Conservation (phyloP, 306 rosid genomes). For the Sechiopsis laciniata region DNA sequence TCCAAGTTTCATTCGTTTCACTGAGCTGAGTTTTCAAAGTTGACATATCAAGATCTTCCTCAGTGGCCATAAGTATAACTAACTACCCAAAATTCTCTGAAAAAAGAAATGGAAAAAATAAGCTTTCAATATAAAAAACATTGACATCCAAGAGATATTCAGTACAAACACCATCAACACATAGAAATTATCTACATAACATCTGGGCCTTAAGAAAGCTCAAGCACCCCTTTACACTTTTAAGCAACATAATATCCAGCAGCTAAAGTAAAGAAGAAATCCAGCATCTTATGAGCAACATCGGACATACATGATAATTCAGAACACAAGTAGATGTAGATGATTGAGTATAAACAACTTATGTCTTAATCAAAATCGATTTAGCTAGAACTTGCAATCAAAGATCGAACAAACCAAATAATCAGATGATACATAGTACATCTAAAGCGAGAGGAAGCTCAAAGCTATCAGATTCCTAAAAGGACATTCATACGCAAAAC, state of each 20-base stretch:
- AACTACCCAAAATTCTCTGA: conserved; percentile 25
- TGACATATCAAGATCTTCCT: conserved; percentile 46
- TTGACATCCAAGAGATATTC: background rate
- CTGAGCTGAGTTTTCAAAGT: conserved; percentile 43
- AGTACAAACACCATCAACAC: background rate
- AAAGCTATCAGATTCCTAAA: background rate
- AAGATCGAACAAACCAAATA: background rate
- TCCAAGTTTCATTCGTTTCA: conserved; percentile 54
- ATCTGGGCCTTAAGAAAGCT: background rate
- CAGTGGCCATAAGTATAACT: conserved; percentile 58
- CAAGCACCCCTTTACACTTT: background rate
- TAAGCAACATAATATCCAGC: conserved; percentile 6
- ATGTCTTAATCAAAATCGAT: background rate
- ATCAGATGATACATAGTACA: background rate
- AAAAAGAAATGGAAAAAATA: conserved; percentile 7
- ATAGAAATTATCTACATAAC: background rate
- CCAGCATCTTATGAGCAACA: background rate
- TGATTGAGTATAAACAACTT: background rate
- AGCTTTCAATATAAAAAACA: conserved; percentile 5
- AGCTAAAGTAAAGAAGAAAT: background rate
- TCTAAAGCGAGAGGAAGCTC: conserved; percentile 23
- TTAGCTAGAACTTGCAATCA: background rate
- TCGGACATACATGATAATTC: background rate
- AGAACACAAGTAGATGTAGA: background rate
- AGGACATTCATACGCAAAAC: background rate